Base-by-base conservation (phyloP, 768 basidiomycete species). In the Tylopilus rubrobrunneus region DNA sequence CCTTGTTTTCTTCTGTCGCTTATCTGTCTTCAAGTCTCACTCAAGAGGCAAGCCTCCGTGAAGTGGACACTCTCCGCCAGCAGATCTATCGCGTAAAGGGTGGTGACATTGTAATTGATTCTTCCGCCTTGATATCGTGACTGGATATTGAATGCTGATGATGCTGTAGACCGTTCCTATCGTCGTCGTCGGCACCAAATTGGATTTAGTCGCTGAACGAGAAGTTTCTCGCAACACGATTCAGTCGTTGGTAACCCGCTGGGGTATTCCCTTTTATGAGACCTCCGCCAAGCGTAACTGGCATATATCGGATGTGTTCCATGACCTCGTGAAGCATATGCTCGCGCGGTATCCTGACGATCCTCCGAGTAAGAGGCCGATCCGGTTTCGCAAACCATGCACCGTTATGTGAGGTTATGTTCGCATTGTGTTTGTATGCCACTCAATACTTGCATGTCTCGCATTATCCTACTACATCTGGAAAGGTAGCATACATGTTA, bases 201-300 rank as follows among this genome's bases (percentile, higher is more conserved):
- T 87, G 40, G 92, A 94, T 67, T 79, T 94, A 37, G 80, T 79
- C 27, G 83, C 80, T 54, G 92, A 94, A 67, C 81, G 92, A 31
- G 89, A 92, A 65, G 87, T 94, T 7, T 81, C 82, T 17, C 75
- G 78, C 44, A 73, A 66, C 40, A 81, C 80, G 0, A 86, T 91
- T 33, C 81, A 86, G 62, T 71, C 80, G 10, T 78, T 89, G 11
- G 81, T 85, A 19, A 74, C 69, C 31, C 76, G 76, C 3, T 91
- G 89, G 89, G 74, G 75, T 14, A 71, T 89, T n/a, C 87, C 79
- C 7, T 87, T 89, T 63, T 92, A 87, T 65, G 91, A 92, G 72
- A 92, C 90, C 3, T 91, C 89, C n/a, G 88, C 90, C 10, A 92
- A 92, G 68, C 77, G 81, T 45, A 84, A 91, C 63, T 89, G 87